Base-by-base conservation (phyloP, 192 early-diverging fungal genomes). In the Mortierella hygrophila region DNA sequence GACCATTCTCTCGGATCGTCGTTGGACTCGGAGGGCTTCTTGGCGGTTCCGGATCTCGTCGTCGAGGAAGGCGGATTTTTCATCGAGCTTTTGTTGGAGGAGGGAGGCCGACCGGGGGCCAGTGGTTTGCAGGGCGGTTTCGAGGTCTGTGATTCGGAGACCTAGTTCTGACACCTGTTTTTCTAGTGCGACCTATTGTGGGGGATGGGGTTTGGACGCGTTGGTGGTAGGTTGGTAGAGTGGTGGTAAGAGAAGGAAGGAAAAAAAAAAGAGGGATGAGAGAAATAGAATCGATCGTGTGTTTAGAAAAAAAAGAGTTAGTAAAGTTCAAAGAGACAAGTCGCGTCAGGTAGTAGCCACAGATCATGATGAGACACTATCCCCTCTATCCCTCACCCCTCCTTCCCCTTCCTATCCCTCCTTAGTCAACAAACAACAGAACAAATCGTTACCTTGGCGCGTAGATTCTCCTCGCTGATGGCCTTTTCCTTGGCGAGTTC, bases 161-260 rank as follows among this genome's bases (percentile, higher is more conserved):
- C 93, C 92, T 60, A 97, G 90, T 86, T 97, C 95, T 80, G 96
- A 96, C 70, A 96, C 89, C 76, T 94, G 93, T 88, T 96, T 97
- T 81, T 98, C 96, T n/a, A 97, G 90, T 23, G 81, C 72, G 47
- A 91, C 83, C 91, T 96, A 38, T 42, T 63, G 35, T 13, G 49
- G 3, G 5, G 0, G 7, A 10, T 29, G 9, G 20, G 21, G 18
- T 52, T 52, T 32, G 10, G 11, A 65, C 60, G 60, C 60, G 29
- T 65, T 13, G 60, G 49, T 18, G 47, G 13, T 11, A 18, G 13
- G 37, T 38, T 38, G 68, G 37, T 35, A 35, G 35, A 35, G 35
- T 13, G 60, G 49, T 18, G 38, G 6, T 40, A 3, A 40, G 38
- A 40, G 38, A 40, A 40, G 38, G 38, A 40, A 40, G 44, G 20